Evolutionary conservation across 2,329 filamentous ascomycete species (phyloP).

Genomic region (Sarocladium kiliense): DNA sequence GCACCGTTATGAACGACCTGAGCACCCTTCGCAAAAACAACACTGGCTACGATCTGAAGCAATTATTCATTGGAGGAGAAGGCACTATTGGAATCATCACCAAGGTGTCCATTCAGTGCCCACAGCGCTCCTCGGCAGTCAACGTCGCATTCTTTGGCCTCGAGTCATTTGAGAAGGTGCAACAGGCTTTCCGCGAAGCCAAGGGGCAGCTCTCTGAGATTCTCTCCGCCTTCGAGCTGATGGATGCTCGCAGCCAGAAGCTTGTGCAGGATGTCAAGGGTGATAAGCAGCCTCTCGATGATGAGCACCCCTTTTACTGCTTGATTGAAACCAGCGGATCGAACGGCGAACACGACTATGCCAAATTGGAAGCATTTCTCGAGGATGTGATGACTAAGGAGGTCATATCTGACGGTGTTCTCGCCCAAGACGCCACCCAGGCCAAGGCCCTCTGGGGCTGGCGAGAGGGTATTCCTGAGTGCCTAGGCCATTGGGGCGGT

Average conservation of each 20-base stretch:
- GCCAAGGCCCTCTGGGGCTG: constrained; percentile 80
- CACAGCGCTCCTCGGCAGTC: constrained; percentile 78
- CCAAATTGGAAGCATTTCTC: constrained; percentile 84
- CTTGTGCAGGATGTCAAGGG: constrained; percentile 70
- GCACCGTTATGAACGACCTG: constrained; percentile 86
- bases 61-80: constrained; percentile 92
- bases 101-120: constrained; percentile 81
- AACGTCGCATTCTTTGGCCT: constrained; percentile 95
- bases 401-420: constrained; percentile 81
- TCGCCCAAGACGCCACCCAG: constrained; percentile 93
- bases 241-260: constrained; percentile 80
- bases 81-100: constrained; percentile 95
- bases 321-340: constrained; percentile 94
- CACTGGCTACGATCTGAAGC: constrained; percentile 95
- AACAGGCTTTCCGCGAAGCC: constrained; percentile 79
- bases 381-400: constrained; percentile 87
- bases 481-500: constrained; percentile 82
- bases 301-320: constrained; percentile 89
- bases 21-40: constrained; percentile 94
- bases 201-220: constrained; percentile 92
- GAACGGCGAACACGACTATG: constrained; percentile 87
- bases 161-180: constrained; percentile 84
- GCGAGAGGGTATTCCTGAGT: constrained; percentile 90
- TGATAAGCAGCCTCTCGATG: constrained; percentile 75
- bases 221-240: constrained; percentile 93